These are phyloP conservation scores for Cryptococcus floricola DNA, from an alignment of 1,284 basidiomycete genomes.

Conservation along the genomic window DNA sequence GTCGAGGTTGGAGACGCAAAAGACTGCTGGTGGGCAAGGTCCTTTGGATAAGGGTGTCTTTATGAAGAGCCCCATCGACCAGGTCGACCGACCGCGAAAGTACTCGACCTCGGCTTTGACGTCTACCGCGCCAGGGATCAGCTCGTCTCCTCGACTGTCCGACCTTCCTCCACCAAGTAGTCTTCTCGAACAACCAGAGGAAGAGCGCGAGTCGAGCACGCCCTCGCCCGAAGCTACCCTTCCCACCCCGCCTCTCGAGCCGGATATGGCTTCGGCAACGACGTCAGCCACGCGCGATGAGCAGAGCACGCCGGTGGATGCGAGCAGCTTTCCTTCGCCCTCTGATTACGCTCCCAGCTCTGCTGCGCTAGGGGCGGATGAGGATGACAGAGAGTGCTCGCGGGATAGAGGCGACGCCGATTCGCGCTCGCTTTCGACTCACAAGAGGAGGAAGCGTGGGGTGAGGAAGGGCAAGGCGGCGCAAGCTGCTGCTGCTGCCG, in stretches of 20 bases:
- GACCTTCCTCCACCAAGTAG: slow-evolving; percentile 16
- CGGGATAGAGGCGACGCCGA: slow-evolving; percentile 17
- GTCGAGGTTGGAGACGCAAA: slow-evolving; percentile 29
- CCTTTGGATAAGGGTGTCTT: slow-evolving; percentile 32
- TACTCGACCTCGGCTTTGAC: slow-evolving; percentile 33
- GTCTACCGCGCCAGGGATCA: slow-evolving; percentile 27
- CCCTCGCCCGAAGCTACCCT: slow-evolving; percentile 1
- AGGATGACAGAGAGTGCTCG: neutral
- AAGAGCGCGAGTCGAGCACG: neutral
- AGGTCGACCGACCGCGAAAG: slow-evolving; percentile 22
- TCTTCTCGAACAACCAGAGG: slow-evolving; percentile 5
- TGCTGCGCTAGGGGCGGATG: neutral
- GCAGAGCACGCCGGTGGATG: slow-evolving; percentile 37
- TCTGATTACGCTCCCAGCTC: slow-evolving; percentile 14
- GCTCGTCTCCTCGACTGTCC: slow-evolving; percentile 11
- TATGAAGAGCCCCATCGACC: slow-evolving; percentile 37
- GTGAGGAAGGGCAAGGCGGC: slow-evolving; percentile 50
- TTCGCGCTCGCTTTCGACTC: slow-evolving; percentile 34
- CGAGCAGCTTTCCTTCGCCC: slow-evolving; percentile 31
- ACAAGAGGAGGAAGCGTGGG: slow-evolving; percentile 48
- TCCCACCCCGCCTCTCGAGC: slow-evolving; percentile 19
- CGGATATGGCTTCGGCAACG: slow-evolving; percentile 28
- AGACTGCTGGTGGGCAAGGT: slow-evolving; percentile 2
- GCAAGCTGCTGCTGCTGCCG: slow-evolving; percentile 42
- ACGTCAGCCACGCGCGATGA: slow-evolving; percentile 40